A percentile compares a stretch with the other conserved stretches of the same genome.
Evolutionary conservation across 805 yeast genomes (phyloP).

Genomic region (Metschnikowia santaceciliae): DNA sequence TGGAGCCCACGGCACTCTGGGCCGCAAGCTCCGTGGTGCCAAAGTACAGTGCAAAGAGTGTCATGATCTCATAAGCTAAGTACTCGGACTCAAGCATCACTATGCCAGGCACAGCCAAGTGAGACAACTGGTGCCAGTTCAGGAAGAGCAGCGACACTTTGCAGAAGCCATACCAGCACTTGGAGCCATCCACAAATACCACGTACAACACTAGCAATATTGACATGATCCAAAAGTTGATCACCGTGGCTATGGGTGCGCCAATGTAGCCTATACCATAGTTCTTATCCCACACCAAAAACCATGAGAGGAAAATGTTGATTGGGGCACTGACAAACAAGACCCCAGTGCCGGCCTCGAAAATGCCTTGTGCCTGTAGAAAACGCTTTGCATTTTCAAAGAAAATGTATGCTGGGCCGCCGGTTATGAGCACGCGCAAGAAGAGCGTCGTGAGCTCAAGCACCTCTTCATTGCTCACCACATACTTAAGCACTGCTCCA

Average conservation of each 20-base stretch:
- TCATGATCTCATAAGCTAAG: conserved; percentile 45
- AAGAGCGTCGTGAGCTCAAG: conserved; percentile 31
- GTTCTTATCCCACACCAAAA: conserved; percentile 39
- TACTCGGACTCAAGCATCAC: conserved; percentile 45
- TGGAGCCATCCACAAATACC: conserved; percentile 50
- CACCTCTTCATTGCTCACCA: conserved; percentile 34
- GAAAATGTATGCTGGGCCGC: conserved; percentile 43
- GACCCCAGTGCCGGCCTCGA: conserved; percentile 45
- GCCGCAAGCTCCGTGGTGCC: conserved; percentile 51
- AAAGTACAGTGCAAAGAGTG: conserved; percentile 42
- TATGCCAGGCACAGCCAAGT: conserved; percentile 43
- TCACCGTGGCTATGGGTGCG: conserved; percentile 41
- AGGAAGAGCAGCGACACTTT: conserved; percentile 33
- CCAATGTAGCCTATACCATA: conserved; percentile 42
- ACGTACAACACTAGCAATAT: conserved; percentile 34
- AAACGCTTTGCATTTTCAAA: conserved; percentile 41
- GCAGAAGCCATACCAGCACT: conserved; percentile 65
- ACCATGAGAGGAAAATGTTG: conserved; percentile 37
- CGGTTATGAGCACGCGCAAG: conserved; percentile 32
- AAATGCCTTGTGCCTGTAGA: conserved; percentile 45
- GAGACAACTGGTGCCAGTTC: conserved; percentile 34
- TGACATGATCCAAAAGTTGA: conserved; percentile 42
- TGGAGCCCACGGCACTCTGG: conserved; percentile 47
- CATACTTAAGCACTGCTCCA: conserved; percentile 22
- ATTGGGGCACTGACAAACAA: conserved; percentile 40